phyloP scores from a whole-genome alignment of 2,329 filamentous ascomycete genomes.

The Lomentospora prolificans region DNA sequence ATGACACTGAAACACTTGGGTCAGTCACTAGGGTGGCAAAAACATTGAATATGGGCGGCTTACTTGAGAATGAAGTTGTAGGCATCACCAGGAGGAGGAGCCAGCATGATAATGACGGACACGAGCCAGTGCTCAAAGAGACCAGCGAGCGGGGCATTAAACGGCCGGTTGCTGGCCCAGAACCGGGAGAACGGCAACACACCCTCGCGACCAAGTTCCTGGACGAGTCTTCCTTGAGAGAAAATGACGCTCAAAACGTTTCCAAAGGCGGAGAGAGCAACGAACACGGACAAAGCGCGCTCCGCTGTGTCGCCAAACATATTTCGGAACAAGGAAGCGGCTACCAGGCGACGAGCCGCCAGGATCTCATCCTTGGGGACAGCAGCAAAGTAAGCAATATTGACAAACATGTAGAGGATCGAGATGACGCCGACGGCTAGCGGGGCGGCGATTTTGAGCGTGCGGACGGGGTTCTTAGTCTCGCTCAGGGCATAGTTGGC shows the following conservation, averaged over 20 bases:
- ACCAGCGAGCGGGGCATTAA: conserved; percentile 51
- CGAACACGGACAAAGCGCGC: conserved; percentile 52
- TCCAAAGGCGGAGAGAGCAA: conserved; percentile 57
- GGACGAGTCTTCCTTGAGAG: conserved; percentile 55
- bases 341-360: conserved; percentile 38
- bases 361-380: conserved; percentile 44
- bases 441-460: conserved; percentile 55
- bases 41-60: conserved; percentile 16
- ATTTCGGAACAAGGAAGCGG: conserved; percentile 45
- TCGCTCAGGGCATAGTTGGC: conserved; percentile 58
- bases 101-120: conserved; percentile 55
- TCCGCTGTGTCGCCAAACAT: conserved; percentile 45
- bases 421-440: conserved; percentile 48
- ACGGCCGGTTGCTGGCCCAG: conserved; percentile 55
- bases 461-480: conserved; percentile 54
- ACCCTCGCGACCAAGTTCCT: conserved; percentile 56
- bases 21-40: too few relatives aligned
- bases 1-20: conserved; percentile 49
- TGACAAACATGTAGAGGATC: conserved; percentile 55
- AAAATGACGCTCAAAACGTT: conserved; percentile 61
- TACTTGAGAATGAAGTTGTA: conserved; percentile 55
- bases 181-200: conserved; percentile 53
- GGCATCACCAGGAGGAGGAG: conserved; percentile 56
- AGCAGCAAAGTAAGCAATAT: conserved; percentile 57
- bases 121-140: conserved; percentile 56